These are phyloP conservation scores for Tripidium arundinaceum DNA, from an alignment of 202 grass and related monocot genomes.

Conservation along the genomic window DNA sequence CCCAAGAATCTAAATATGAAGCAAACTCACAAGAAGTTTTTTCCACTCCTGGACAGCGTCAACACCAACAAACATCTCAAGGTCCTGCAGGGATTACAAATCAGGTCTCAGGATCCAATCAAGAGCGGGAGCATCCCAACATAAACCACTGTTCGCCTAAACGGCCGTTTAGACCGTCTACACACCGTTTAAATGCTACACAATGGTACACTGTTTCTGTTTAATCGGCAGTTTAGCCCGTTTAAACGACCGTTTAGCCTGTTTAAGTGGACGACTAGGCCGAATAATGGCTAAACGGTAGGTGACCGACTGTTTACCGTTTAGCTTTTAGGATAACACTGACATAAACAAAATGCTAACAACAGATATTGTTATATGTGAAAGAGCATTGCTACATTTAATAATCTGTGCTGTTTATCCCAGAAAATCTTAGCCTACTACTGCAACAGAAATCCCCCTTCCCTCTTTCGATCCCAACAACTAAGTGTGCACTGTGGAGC, in stretches of 20 bases:
- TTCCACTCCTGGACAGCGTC: constrained; percentile 86
- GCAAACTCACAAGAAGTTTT: constrained; percentile 73
- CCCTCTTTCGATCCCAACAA: neutral
- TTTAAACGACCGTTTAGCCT: no score
- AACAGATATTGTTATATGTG: neutral
- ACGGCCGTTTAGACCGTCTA: no score
- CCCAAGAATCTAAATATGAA: neutral
- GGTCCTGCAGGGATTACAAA: constrained; percentile 57
- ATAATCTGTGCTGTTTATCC: neutral
- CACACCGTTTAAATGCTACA: no score
- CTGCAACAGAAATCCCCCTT: neutral
- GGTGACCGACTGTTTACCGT: no score
- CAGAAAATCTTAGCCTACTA: neutral
- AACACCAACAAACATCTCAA: constrained; percentile 67
- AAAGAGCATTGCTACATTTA: neutral
- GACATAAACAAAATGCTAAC: neutral
- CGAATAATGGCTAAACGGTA: no score
- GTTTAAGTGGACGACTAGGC: no score
- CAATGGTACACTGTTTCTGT: no score
- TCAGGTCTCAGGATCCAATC: constrained; percentile 4
- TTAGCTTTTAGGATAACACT: no score
- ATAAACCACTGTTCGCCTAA: no score
- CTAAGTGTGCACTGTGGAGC: neutral
- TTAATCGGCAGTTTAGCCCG: no score
- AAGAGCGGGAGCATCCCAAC: neutral